These are phyloP conservation scores for Poa annua DNA, from an alignment of 176 grass and related monocot species.

Conservation along the genomic window DNA sequence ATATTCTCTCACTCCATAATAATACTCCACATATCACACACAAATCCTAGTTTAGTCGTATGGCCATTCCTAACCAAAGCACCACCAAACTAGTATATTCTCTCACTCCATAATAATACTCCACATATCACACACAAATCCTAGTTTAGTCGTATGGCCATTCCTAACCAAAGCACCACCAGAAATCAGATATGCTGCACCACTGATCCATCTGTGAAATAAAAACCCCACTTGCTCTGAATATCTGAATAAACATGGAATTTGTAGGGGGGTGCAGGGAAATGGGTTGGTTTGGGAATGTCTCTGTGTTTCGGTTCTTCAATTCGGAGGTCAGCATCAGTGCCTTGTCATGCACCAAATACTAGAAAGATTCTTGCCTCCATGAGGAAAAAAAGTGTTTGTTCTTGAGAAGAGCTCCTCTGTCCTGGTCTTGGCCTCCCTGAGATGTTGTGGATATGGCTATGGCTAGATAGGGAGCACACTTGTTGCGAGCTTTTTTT, in stretches of 20 bases:
- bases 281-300: slow-evolving; percentile 64
- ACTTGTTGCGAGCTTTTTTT: slow-evolving; percentile 21
- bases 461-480: slow-evolving; percentile 8
- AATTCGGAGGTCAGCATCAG: slow-evolving; percentile 51
- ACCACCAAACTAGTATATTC: slow-evolving; percentile 42
- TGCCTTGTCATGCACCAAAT: slow-evolving; percentile 66
- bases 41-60: slow-evolving; percentile 29
- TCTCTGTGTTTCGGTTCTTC: slow-evolving; percentile 29
- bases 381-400: slow-evolving; percentile 19
- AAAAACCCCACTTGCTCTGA: slow-evolving; percentile 45
- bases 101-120: slow-evolving; percentile 33
- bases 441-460: slow-evolving; percentile 9
- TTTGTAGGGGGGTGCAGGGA: slow-evolving; percentile 7
- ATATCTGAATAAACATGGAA: slow-evolving; percentile 34
- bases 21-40: slow-evolving; percentile 20
- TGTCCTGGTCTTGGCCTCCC: not conserved
- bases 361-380: slow-evolving; percentile 43
- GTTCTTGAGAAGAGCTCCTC: slow-evolving; percentile 25
- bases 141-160: slow-evolving; percentile 22
- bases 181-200: slow-evolving; percentile 35
- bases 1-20: slow-evolving; percentile 40
- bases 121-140: slow-evolving; percentile 25
- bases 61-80: slow-evolving; percentile 33
- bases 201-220: not conserved
- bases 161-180: slow-evolving; percentile 46